phyloP scores from a whole-genome alignment of 331 rosid species.

The Telfairia occidentalis region DNA sequence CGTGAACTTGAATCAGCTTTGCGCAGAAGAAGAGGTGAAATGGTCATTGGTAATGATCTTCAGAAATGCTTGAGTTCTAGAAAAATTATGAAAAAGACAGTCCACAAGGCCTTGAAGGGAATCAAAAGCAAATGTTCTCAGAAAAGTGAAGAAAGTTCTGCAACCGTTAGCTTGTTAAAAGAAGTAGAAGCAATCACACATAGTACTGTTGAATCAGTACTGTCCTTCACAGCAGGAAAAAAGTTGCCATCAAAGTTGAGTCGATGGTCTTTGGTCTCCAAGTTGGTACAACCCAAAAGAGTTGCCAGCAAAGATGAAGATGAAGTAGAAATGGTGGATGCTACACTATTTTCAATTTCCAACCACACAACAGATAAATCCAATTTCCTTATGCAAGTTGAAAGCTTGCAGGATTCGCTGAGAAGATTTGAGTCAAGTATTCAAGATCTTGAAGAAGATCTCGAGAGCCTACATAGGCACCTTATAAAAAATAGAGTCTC shows the following conservation, averaged over 20 bases:
- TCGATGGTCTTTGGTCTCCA: constrained; percentile 9
- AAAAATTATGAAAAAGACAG: constrained; percentile 15
- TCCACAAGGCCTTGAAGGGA: constrained; percentile 18
- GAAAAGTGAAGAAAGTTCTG: not conserved
- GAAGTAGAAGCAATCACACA: not conserved
- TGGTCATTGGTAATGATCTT: constrained; percentile 13
- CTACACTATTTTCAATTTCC: constrained; percentile 16
- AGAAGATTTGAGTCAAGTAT: constrained; percentile 24
- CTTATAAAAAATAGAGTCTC: constrained; percentile 37
- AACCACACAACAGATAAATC: constrained; percentile 9
- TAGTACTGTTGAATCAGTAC: not conserved
- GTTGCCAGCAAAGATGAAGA: not conserved
- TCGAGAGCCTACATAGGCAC: constrained; percentile 27
- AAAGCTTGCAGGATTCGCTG: constrained; percentile 18
- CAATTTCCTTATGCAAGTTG: not conserved
- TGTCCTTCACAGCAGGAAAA: not conserved
- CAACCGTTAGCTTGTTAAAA: not conserved
- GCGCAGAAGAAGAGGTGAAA: constrained; percentile 11
- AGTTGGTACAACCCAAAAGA: not conserved
- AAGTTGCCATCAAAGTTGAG: constrained; percentile 4
- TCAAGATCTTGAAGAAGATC: constrained; percentile 34
- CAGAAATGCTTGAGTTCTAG: constrained; percentile 11
- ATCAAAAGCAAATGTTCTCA: constrained; percentile 12
- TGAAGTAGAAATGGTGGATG: constrained; percentile 36
- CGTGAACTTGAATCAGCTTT: constrained; percentile 12